Evolutionary conservation across 768 basidiomycete genomes (phyloP).

Genomic region (Phallus indusiatus): DNA sequence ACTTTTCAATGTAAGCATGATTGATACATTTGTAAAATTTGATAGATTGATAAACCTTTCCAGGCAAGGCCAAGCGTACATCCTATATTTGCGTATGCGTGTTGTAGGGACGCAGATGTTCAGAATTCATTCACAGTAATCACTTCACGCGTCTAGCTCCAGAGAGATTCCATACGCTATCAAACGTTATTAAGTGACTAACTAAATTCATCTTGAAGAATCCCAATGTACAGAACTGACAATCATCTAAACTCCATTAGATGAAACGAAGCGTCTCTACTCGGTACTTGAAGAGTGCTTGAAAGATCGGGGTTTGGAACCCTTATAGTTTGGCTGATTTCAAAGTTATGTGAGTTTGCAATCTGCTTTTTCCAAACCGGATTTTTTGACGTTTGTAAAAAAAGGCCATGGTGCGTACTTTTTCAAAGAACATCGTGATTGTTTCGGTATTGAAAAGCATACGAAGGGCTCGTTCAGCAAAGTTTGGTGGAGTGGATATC

Average conservation of each 20-base stretch:
- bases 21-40: no score
- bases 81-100: neutral
- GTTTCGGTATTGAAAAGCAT: no score
- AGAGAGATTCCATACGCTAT: conserved; percentile 57
- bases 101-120: neutral
- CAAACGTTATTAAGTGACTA: conserved; percentile 33
- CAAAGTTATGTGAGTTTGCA: conserved; percentile 43
- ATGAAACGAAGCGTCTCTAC: conserved; percentile 79
- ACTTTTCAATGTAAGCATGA: conserved; percentile 63
- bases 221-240: no score
- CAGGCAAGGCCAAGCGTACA: conserved; percentile 7
- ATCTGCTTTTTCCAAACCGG: neutral
- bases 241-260: conserved; percentile 16
- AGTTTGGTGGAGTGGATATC: neutral
- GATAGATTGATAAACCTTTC: no score
- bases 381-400: no score
- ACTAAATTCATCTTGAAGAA: no score
- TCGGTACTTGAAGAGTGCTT: conserved; percentile 73
- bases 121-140: conserved; percentile 33
- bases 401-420: no score
- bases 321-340: conserved; percentile 62
- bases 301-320: conserved; percentile 57
- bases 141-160: conserved; percentile 62
- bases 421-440: no score
- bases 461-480: neutral